Evolutionary conservation across 768 basidiomycete species (phyloP), one percentile per base, ranked within the genome.

Genomic region (Gymnopilus dilepis): DNA sequence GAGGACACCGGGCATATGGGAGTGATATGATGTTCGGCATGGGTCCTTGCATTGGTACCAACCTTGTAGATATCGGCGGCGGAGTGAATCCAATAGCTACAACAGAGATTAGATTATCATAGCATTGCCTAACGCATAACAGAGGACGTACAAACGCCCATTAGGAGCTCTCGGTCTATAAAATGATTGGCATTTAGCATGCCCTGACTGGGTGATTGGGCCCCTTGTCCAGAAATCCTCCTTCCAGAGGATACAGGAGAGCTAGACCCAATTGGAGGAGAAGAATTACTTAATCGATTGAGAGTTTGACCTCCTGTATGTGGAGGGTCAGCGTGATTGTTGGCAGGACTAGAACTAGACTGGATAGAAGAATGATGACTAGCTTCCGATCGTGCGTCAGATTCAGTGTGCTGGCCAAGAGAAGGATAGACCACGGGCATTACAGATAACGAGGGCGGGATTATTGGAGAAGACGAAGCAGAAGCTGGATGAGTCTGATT

Each of bases 21-120:
- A 94, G 76, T 4, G 85, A 82, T n/a, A 94, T 86, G 42, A 90
- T 82, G 63, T 88, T 87, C 4, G 92, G 92, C 76, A 94, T 83
- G 2, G 80, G 67, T 15, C 76, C 80, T 40, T 73, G 62, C 83
- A 88, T 84, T 1, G 82, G 80, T 12, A 72, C 56, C n/a, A 83
- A 67, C 33, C 76, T 71, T 0, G 77, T 67, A 8, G 82, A 79
- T 56, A 92, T 84, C 1, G 78, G 73, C 0, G 92, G 90, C 30
- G 81, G 73, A 45, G 73, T 71, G 67, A 92, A 92, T 2, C 89
- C 89, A 63, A 92, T 80, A 13, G 91, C 92, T 93, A 63, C 37
- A 59, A 47, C 51, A 33, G 13, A 53, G 30, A 41, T 48, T 12
- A 41, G 0, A 4, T 57, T 59, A 37, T 7, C 31, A 19, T n/a